Percentiles rank a stretch among this genome's conserved stretches.
phyloP scores from a whole-genome alignment of 2,329 filamentous ascomycete genomes.

The Fusarium falciforme region DNA sequence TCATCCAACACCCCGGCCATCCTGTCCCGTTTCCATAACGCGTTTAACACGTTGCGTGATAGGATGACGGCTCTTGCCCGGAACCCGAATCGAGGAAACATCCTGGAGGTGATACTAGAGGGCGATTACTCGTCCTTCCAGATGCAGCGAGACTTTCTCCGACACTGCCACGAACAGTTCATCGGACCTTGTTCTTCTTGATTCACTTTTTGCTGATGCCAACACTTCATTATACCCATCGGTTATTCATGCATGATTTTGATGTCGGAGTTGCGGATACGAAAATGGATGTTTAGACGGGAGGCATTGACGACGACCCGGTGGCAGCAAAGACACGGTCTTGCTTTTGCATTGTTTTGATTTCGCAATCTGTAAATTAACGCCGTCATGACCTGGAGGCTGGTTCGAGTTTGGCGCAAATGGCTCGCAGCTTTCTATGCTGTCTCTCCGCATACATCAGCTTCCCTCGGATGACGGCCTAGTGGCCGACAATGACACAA shows the following conservation, averaged over 20 bases:
- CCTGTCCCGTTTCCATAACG: constrained; percentile 75
- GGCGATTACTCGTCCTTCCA: constrained; percentile 84
- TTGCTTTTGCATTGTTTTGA: constrained; percentile 6
- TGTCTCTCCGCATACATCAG: constrained; percentile 6
- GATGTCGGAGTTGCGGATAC: constrained; percentile 29
- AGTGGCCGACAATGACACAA: constrained; percentile 43
- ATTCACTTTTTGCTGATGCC: background rate
- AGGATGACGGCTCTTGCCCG: constrained; percentile 66
- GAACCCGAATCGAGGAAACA: constrained; percentile 47
- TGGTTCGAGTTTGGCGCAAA: constrained; percentile 24
- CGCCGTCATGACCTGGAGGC: constrained; percentile 36
- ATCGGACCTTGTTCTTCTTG: constrained; percentile 50
- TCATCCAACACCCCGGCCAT: constrained; percentile 78
- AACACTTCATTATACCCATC: constrained; percentile 12
- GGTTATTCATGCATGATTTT: constrained; percentile 14
- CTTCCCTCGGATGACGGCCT: constrained; percentile 34
- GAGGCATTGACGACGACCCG: constrained; percentile 1
- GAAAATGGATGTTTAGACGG: constrained; percentile 21
- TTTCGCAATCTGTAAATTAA: constrained; percentile 40
- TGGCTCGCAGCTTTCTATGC: constrained; percentile 2
- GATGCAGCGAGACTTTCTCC: constrained; percentile 73
- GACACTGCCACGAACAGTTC: constrained; percentile 59
- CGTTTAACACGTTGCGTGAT: constrained; percentile 66
- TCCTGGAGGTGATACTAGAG: constrained; percentile 78
- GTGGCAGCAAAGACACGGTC: constrained; percentile 16